A percentile compares a stretch with the other conserved stretches of the same genome.
phyloP scores from a whole-genome alignment of 257 asterid genomes.

The Scutellaria galericulata region DNA sequence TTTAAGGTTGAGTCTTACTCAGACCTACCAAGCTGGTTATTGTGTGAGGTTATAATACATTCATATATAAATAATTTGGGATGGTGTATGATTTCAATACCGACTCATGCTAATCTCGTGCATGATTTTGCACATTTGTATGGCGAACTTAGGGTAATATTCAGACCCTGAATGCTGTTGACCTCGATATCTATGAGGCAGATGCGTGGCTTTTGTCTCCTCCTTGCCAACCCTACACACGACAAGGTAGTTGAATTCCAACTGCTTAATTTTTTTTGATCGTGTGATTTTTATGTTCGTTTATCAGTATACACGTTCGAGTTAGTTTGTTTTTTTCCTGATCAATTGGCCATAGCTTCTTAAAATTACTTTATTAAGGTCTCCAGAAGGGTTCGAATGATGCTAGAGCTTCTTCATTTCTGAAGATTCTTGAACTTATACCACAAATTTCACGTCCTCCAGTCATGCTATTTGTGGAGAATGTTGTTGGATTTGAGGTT shows the following conservation, averaged over 20 bases:
- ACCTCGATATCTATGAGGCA: conserved; percentile 76
- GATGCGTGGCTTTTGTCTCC: conserved; percentile 94
- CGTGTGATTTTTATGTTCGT: not conserved
- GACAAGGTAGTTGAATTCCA: conserved; percentile 68
- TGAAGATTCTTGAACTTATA: conserved; percentile 82
- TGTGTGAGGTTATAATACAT: conserved; percentile 3
- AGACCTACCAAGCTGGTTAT: conserved; percentile 5
- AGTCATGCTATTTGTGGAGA: conserved; percentile 84
- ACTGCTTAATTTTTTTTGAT: not conserved
- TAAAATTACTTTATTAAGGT: conserved; percentile 54
- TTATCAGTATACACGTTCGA: not conserved
- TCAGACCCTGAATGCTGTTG: conserved; percentile 84
- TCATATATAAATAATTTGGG: not conserved
- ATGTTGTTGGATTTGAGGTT: conserved; percentile 99
- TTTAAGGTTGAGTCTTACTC: not conserved
- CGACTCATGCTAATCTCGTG: conserved; percentile 19
- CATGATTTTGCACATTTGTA: conserved; percentile 21
- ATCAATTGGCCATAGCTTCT: conserved; percentile 30
- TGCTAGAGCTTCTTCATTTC: conserved; percentile 90
- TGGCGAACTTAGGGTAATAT: conserved; percentile 78
- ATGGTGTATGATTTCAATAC: conserved; percentile 16
- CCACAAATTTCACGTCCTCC: conserved; percentile 75
- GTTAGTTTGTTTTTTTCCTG: not conserved
- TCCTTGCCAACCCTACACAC: conserved; percentile 97
- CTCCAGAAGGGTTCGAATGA: conserved; percentile 92